phyloP scores from a whole-genome alignment of 768 basidiomycete genomes.

The Krasilnikovozyma curviuscula region DNA sequence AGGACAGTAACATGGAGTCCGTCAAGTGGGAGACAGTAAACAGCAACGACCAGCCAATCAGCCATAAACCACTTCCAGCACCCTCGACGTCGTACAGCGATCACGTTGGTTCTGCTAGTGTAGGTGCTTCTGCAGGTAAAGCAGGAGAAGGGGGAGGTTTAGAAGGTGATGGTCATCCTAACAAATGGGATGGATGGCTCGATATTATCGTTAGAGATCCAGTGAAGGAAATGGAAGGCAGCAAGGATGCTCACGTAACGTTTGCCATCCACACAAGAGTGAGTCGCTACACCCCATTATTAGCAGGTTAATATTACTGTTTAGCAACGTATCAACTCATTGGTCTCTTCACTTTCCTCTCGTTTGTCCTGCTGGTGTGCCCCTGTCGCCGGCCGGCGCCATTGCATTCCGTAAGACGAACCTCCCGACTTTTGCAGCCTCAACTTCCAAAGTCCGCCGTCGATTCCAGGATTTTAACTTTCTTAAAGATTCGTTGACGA shows the following conservation, averaged over 20 bases:
- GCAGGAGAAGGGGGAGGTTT: too few species aligned
- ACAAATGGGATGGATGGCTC: constrained; percentile 7
- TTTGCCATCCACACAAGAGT: constrained; percentile 6
- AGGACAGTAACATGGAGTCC: too few species aligned
- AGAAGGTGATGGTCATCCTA: background rate
- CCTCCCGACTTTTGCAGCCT: constrained; percentile 63
- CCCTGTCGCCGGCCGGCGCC: too few species aligned
- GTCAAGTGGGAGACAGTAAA: too few species aligned
- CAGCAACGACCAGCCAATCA: too few species aligned
- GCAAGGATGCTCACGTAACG: constrained; percentile 10
- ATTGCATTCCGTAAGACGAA: constrained; percentile 49
- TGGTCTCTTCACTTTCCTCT: background rate
- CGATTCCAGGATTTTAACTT: constrained; percentile 97
- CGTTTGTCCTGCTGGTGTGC: background rate
- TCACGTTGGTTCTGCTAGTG: too few species aligned
- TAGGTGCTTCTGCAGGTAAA: too few species aligned
- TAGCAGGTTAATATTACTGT: background rate
- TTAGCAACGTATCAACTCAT: background rate
- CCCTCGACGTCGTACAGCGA: too few species aligned
- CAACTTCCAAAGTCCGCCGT: constrained; percentile 45
- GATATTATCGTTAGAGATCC: constrained; percentile 6
- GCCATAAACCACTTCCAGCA: too few species aligned
- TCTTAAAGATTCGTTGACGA: constrained; percentile 63
- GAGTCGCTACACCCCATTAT: background rate
- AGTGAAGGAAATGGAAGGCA: constrained; percentile 10